phyloP scores from a whole-genome alignment of 1,139 yeast genomes.

The Scheffersomyces parashehatae region DNA sequence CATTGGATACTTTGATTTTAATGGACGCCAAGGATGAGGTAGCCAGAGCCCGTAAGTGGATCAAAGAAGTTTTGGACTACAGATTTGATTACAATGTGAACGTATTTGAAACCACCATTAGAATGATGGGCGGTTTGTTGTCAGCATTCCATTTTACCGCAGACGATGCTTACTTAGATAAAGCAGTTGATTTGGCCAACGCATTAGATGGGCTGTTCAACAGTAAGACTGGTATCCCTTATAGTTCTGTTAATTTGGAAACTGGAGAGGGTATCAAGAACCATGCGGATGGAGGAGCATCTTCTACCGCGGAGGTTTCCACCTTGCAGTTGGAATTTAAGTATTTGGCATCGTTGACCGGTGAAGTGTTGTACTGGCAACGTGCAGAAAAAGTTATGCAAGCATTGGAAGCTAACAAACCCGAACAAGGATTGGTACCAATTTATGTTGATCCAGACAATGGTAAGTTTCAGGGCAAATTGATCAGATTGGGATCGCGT shows the following conservation, averaged over 20 bases:
- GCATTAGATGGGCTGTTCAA: constrained; percentile 68
- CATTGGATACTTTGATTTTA: constrained; percentile 78
- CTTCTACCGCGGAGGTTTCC: constrained; percentile 89
- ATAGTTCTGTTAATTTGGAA: constrained; percentile 71
- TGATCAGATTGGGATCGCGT: constrained; percentile 82
- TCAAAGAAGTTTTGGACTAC: constrained; percentile 52
- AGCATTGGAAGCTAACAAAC: constrained; percentile 55
- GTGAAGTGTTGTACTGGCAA: constrained; percentile 77
- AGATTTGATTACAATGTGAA: constrained; percentile 71
- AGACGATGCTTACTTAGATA: constrained; percentile 71
- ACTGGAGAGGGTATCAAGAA: constrained; percentile 60
- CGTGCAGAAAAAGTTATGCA: constrained; percentile 72
- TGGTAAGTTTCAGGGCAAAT: constrained; percentile 63
- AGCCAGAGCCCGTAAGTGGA: constrained; percentile 71
- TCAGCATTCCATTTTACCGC: constrained; percentile 76
- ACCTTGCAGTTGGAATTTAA: constrained; percentile 89
- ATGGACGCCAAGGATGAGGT: constrained; percentile 77
- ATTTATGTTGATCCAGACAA: constrained; percentile 75
- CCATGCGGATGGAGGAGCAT: constrained; percentile 65
- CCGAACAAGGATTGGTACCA: constrained; percentile 80
- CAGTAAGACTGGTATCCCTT: constrained; percentile 69
- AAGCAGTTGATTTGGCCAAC: constrained; percentile 74
- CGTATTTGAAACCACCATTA: constrained; percentile 88
- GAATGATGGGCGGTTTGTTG: constrained; percentile 90
- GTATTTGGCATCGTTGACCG: constrained; percentile 77